phyloP scores from a whole-genome alignment of 2,329 filamentous ascomycete species.

The Clarireedia hainanense region DNA sequence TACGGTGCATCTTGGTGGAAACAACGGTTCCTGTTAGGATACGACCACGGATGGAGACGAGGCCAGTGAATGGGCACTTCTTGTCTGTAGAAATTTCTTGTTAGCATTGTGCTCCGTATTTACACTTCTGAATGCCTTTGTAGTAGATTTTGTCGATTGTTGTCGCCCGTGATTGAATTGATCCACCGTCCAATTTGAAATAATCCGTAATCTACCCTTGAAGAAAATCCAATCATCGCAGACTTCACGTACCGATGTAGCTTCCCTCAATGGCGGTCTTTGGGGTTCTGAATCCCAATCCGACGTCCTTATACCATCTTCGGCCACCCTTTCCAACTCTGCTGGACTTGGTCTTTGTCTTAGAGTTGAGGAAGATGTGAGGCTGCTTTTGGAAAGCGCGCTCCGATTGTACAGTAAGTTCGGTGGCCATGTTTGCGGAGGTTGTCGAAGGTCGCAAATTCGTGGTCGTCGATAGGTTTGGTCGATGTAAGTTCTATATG shows the following conservation, averaged over 20 bases:
- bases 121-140: not conserved
- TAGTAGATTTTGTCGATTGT: not conserved
- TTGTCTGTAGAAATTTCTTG: constrained; percentile 61
- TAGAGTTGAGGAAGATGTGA: constrained; percentile 99
- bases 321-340: constrained; percentile 82
- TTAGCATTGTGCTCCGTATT: constrained; percentile 16
- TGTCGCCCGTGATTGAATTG: not conserved
- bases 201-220: not conserved
- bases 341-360: constrained; percentile 78
- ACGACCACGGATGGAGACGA: constrained; percentile 99
- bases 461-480: constrained; percentile 15
- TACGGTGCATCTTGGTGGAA: constrained; percentile 99
- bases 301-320: constrained; percentile 99
- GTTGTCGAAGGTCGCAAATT: constrained; percentile 27
- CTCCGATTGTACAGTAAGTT: constrained; percentile 99
- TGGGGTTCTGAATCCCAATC: constrained; percentile 97
- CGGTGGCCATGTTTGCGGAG: constrained; percentile 70
- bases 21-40: constrained; percentile 99
- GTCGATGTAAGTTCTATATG: constrained; percentile 12
- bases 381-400: constrained; percentile 99
- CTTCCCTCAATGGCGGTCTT: constrained; percentile 97
- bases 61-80: constrained; percentile 99
- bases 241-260: constrained; percentile 84
- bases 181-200: not conserved
- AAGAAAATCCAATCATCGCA: not conserved